Conservation (phyloP, 179 eudicot species). For the Silene noctiflora region DNA sequence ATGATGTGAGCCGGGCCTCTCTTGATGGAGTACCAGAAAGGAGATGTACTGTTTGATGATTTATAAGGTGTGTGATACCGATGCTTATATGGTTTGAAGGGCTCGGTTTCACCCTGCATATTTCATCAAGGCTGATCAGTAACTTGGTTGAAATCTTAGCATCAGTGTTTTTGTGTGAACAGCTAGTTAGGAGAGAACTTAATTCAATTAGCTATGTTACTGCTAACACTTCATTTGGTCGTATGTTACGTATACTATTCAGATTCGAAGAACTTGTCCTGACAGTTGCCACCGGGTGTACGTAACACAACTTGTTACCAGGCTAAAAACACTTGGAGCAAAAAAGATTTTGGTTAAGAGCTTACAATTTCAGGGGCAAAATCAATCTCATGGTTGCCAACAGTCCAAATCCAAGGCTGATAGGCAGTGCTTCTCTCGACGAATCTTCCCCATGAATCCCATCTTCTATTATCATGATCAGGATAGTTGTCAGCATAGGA, state of each 20-base stretch:
- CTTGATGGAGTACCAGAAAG: slow-evolving; percentile 39
- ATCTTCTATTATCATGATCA: slow-evolving; percentile 40
- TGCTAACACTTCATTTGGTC: too few relatives aligned
- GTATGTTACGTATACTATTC: too few relatives aligned
- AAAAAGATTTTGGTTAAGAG: neutral
- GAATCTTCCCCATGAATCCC: slow-evolving; percentile 64
- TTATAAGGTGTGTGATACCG: slow-evolving; percentile 44
- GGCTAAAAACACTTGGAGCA: neutral
- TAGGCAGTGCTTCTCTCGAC: slow-evolving; percentile 36
- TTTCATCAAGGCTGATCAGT: neutral
- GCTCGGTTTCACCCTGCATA: slow-evolving; percentile 33
- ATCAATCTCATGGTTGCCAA: slow-evolving; percentile 41
- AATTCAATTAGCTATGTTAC: too few relatives aligned
- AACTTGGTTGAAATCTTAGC: neutral
- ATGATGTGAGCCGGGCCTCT: slow-evolving; percentile 40
- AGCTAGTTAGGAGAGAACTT: too few relatives aligned
- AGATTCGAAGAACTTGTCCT: too few relatives aligned
- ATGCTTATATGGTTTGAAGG: slow-evolving; percentile 34
- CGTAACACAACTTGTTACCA: neutral
- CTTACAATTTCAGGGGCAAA: slow-evolving; percentile 35
- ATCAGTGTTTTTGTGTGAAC: neutral
- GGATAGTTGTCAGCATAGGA: slow-evolving; percentile 36
- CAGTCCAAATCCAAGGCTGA: slow-evolving; percentile 48
- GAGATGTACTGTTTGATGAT: slow-evolving; percentile 41
- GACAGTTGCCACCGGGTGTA: too few relatives aligned